phyloP scores from a whole-genome alignment of 2,329 filamentous ascomycete species.

The Calonectria ilicicola region DNA sequence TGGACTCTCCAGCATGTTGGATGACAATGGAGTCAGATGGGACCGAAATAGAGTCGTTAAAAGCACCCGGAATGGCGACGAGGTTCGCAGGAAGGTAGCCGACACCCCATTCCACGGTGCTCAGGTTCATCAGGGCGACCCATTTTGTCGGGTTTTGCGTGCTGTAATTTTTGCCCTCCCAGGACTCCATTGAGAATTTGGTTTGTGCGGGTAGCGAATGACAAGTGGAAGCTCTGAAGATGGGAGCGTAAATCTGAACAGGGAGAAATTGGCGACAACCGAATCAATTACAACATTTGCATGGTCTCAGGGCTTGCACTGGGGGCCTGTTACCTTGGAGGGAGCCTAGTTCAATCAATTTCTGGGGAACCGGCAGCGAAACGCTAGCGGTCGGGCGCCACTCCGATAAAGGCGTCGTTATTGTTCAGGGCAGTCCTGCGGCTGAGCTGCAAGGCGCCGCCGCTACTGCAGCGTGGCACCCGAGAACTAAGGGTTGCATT shows the following conservation, averaged over 20 bases:
- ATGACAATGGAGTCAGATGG: slow-evolving; percentile 18
- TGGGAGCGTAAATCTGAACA: neutral
- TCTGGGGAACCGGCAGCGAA: neutral
- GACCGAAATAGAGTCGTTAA: slow-evolving; percentile 15
- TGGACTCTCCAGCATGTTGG: slow-evolving; percentile 3
- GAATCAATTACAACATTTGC: neutral
- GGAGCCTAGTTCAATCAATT: neutral
- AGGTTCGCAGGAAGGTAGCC: slow-evolving; percentile 23
- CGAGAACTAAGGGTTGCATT: neutral
- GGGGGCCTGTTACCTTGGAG: neutral
- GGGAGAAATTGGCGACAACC: neutral
- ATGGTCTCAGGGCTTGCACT: neutral
- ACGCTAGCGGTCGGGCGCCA: neutral
- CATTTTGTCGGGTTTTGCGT: slow-evolving; percentile 19
- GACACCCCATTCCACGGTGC: slow-evolving; percentile 25
- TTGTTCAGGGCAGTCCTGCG: neutral
- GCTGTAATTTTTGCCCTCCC: slow-evolving; percentile 20
- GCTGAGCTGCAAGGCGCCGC: neutral
- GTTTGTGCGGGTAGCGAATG: neutral
- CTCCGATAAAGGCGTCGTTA: neutral
- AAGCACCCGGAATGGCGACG: slow-evolving; percentile 13
- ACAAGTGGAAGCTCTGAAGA: neutral
- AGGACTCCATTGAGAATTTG: slow-evolving; percentile 18
- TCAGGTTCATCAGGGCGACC: slow-evolving; percentile 26
- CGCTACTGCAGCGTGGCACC: neutral